phyloP scores from a whole-genome alignment of 345 rosid genomes.

The Arabis hirsuta region DNA sequence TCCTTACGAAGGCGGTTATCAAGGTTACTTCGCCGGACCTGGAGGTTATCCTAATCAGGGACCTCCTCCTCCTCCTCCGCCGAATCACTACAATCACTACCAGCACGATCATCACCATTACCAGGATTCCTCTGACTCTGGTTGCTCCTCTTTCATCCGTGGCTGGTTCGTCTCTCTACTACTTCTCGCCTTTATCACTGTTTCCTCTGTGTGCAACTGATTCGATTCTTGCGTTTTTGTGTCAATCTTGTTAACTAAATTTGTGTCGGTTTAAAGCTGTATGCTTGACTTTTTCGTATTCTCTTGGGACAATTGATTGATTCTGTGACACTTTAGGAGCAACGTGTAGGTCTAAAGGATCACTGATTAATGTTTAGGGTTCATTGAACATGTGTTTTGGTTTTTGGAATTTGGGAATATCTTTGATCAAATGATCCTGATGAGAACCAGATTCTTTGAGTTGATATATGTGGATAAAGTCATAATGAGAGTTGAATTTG shows the following conservation, averaged over 20 bases:
- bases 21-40: conserved; percentile 67
- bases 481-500: conserved; percentile 24
- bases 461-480: conserved; percentile 31
- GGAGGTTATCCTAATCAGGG: conserved; percentile 52
- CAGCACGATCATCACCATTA: conserved; percentile 62
- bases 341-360: conserved; percentile 12
- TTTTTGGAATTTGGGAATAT: neutral
- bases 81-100: conserved; percentile 48
- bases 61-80: conserved; percentile 54
- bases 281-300: neutral
- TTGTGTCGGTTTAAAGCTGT: conserved; percentile 7
- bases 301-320: conserved; percentile 12
- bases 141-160: conserved; percentile 61
- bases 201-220: conserved; percentile 3
- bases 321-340: conserved; percentile 18
- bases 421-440: conserved; percentile 15
- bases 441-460: conserved; percentile 35
- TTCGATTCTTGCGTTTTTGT: conserved; percentile 1
- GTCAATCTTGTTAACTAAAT: conserved; percentile 11
- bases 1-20: conserved; percentile 65
- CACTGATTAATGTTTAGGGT: conserved; percentile 1
- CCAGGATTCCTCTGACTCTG: conserved; percentile 51
- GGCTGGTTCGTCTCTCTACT: conserved; percentile 68
- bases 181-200: neutral
- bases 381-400: conserved; percentile 27